These are phyloP conservation scores for Nepenthes mirabilis DNA, from an alignment of 148 eudicot species.

Conservation along the genomic window DNA sequence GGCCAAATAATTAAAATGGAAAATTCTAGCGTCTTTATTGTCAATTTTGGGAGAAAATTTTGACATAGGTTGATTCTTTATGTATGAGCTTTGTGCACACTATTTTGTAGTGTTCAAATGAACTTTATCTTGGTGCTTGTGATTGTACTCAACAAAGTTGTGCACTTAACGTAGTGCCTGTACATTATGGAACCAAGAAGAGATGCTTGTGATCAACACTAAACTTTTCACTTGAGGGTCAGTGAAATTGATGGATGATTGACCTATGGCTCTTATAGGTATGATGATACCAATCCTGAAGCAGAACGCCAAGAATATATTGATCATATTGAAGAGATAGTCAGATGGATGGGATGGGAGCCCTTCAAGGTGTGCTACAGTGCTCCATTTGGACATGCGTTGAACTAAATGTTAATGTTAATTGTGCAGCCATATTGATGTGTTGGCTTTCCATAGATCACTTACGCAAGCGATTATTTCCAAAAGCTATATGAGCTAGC, in stretches of 20 bases:
- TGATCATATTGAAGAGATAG: slow-evolving; percentile 47
- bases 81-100: too few relatives aligned
- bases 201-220: too few relatives aligned
- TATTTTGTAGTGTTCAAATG: too few relatives aligned
- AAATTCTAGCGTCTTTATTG: too few relatives aligned
- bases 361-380: slow-evolving; percentile 77
- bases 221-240: too few relatives aligned
- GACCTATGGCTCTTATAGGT: slow-evolving; percentile 28
- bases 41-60: too few relatives aligned
- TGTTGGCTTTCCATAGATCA: slow-evolving; percentile 38
- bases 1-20: too few relatives aligned
- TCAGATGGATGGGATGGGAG: slow-evolving; percentile 96
- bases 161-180: too few relatives aligned
- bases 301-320: slow-evolving; percentile 82
- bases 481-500: slow-evolving; percentile 87
- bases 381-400: background rate
- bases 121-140: too few relatives aligned
- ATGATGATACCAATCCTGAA: slow-evolving; percentile 96
- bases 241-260: background rate
- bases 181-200: too few relatives aligned
- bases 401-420: background rate
- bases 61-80: too few relatives aligned
- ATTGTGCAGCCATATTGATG: background rate
- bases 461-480: slow-evolving; percentile 90
- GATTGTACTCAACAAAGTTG: too few relatives aligned